Evolutionary conservation across 495 filamentous ascomycete species (phyloP).

Genomic region (Xylona heveae): DNA sequence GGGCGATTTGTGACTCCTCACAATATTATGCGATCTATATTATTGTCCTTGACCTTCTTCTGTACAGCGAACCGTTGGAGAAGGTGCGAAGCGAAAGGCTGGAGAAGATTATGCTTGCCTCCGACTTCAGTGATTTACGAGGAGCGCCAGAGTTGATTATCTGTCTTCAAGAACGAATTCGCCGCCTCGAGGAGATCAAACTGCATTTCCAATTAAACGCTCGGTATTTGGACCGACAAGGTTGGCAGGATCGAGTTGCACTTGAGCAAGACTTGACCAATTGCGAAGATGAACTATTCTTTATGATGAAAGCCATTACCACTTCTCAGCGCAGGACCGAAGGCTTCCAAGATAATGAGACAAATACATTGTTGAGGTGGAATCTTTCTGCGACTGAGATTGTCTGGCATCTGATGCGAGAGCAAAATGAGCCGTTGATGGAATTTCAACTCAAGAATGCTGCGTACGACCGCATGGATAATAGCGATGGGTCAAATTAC

Average conservation of each 20-base stretch:
- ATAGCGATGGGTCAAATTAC: constrained; percentile 87
- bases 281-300: constrained; percentile 95
- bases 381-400: constrained; percentile 81
- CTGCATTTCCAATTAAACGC: constrained; percentile 85
- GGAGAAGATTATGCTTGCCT: constrained; percentile 98
- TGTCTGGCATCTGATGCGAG: constrained; percentile 86
- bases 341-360: constrained; percentile 36
- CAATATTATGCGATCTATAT: constrained; percentile 97
- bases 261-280: constrained; percentile 73
- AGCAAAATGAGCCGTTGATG: constrained; percentile 68
- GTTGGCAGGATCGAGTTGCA: constrained; percentile 71
- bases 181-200: constrained; percentile 93
- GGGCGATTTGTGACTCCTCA: constrained; percentile 82
- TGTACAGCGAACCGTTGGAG: constrained; percentile 89
- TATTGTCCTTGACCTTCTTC: constrained; percentile 81
- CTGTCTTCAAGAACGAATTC: constrained; percentile 73
- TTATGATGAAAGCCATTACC: constrained; percentile 99
- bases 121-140: constrained; percentile 91
- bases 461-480: constrained; percentile 82
- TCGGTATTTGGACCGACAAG: constrained; percentile 65
- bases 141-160: constrained; percentile 89
- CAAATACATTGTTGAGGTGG: constrained; percentile 66
- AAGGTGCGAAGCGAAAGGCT: constrained; percentile 83
- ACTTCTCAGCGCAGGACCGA: constrained; percentile 78
- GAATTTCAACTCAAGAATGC: constrained; percentile 84